Percentiles rank a stretch among this genome's conserved stretches.
These are phyloP conservation scores for Pseudogymnoascus sp. DNA, from an alignment of 2,329 filamentous ascomycete genomes.

Conservation along the genomic window DNA sequence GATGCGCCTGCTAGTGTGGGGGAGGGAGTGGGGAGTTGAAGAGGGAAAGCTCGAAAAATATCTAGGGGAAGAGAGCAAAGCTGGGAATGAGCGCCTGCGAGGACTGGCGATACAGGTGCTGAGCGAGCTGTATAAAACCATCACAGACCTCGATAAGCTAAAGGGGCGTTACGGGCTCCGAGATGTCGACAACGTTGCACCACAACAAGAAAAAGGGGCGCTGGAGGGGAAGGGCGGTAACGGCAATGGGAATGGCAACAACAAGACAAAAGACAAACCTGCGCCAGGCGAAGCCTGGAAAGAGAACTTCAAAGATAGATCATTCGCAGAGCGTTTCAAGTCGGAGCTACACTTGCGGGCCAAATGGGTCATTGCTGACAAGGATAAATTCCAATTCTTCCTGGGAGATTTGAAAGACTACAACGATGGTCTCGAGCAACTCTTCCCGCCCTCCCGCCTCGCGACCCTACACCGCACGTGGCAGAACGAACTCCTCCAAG, in stretches of 20 bases:
- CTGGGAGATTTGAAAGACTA: slow-evolving; percentile 37
- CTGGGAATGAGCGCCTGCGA: slow-evolving; percentile 28
- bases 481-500: slow-evolving; percentile 38
- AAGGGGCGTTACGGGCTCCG: slow-evolving; percentile 35
- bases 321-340: slow-evolving; percentile 10
- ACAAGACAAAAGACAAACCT: neutral
- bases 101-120: slow-evolving; percentile 35
- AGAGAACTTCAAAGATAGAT: neutral
- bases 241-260: slow-evolving; percentile 9
- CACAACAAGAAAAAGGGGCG: neutral
- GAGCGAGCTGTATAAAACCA: slow-evolving; percentile 35
- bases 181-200: slow-evolving; percentile 18
- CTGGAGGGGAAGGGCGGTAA: slow-evolving; percentile 15
- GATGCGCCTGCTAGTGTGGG: slow-evolving; percentile 40
- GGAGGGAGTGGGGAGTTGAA: slow-evolving; percentile 39
- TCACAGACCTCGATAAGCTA: slow-evolving; percentile 36
- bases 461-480: slow-evolving; percentile 37
- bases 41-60: slow-evolving; percentile 38
- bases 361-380: slow-evolving; percentile 39
- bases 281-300: slow-evolving; percentile 2
- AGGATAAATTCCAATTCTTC: slow-evolving; percentile 36
- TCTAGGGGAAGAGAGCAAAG: slow-evolving; percentile 30
- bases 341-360: slow-evolving; percentile 26
- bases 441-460: slow-evolving; percentile 36
- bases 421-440: slow-evolving; percentile 39